Evolutionary conservation across 345 rosid species (phyloP).

Genomic region (Angophora floribunda): DNA sequence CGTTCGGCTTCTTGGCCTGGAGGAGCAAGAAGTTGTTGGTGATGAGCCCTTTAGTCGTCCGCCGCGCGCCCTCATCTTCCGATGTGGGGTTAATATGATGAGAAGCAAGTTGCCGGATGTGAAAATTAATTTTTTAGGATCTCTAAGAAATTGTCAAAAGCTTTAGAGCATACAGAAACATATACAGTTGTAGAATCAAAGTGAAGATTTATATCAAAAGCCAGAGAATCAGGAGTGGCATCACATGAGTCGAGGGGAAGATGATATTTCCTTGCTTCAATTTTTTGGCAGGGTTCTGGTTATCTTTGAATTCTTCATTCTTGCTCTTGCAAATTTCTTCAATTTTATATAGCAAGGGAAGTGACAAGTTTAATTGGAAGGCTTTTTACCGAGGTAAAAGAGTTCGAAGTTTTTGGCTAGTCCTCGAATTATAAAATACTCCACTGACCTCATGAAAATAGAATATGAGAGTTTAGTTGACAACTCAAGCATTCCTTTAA

Average conservation of each 20-base stretch:
- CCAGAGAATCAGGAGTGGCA: background rate
- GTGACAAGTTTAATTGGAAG: background rate
- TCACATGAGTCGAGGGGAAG: background rate
- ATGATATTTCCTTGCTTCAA: background rate
- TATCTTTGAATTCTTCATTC: background rate
- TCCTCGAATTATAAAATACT: background rate
- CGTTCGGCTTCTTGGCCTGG: constrained; percentile 42
- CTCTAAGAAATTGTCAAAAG: background rate
- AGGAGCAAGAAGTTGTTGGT: constrained; percentile 17
- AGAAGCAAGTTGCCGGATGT: background rate
- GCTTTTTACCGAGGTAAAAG: background rate
- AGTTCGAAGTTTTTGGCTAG: background rate
- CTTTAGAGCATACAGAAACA: background rate
- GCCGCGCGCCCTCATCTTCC: constrained; percentile 7
- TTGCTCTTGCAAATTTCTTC: background rate
- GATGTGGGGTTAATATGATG: constrained; percentile 17
- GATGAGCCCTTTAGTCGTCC: constrained; percentile 35
- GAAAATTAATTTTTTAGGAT: background rate
- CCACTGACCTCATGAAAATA: background rate
- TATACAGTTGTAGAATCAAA: background rate
- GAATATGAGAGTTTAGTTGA: background rate
- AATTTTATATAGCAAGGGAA: background rate
- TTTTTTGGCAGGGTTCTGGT: background rate
- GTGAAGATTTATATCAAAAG: background rate
- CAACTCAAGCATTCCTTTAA: background rate